Evolutionary conservation across 2,329 filamentous ascomycete species (phyloP).

Genomic region (Aureobasidium sp.): DNA sequence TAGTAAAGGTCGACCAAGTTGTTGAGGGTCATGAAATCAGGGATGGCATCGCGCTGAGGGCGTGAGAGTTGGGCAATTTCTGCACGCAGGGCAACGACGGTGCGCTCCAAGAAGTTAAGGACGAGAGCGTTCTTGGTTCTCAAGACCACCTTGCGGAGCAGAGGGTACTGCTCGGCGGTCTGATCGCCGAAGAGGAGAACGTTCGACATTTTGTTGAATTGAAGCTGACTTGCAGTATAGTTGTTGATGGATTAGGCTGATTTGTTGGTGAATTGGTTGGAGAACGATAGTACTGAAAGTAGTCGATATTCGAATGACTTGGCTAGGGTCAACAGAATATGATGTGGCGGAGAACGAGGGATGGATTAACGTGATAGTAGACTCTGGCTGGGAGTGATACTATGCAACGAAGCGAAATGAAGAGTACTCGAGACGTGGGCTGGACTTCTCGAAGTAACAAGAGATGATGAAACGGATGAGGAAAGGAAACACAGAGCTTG

Average conservation of each 20-base stretch:
- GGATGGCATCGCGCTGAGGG: conserved; percentile 52
- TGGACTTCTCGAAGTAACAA: conserved; percentile 17
- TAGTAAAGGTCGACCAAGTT: conserved; percentile 61
- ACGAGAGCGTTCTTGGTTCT: conserved; percentile 52
- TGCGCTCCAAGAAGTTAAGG: conserved; percentile 55
- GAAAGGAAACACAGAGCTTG: conserved; percentile 10
- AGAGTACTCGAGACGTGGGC: conserved; percentile 16
- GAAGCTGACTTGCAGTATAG: neutral
- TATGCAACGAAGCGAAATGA: conserved; percentile 7
- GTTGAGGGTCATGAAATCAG: conserved; percentile 55
- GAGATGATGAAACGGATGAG: conserved; percentile 8
- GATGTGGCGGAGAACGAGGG: neutral
- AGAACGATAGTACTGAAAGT: conserved; percentile 15
- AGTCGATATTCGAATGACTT: conserved; percentile 8
- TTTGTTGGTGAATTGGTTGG: neutral
- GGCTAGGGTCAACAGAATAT: conserved; percentile 10
- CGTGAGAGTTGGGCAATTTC: conserved; percentile 54
- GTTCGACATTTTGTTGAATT: conserved; percentile 33
- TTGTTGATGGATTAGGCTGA: conserved; percentile 14
- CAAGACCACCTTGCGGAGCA: conserved; percentile 46
- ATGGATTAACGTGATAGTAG: neutral
- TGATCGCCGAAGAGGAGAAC: conserved; percentile 64
- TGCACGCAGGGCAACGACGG: conserved; percentile 50
- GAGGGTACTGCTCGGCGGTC: conserved; percentile 59
- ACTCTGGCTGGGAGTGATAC: conserved; percentile 17